Conservation (phyloP, 2,329 filamentous ascomycete species). For the Metarhizium humberi region DNA sequence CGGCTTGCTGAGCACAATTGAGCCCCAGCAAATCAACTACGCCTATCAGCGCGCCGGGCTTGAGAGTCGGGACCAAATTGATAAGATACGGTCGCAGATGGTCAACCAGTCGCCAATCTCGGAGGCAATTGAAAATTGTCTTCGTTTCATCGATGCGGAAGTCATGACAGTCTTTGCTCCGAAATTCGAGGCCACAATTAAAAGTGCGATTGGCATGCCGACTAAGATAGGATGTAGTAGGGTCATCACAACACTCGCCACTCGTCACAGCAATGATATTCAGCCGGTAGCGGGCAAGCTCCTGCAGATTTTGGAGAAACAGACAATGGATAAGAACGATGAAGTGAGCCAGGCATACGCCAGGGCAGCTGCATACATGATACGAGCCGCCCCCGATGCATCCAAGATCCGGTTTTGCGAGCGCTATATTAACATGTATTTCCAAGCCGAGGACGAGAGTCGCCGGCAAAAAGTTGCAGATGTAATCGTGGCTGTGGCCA, state of each 20-base stretch:
- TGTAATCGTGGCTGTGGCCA: slow-evolving; percentile 73
- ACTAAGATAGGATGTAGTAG: slow-evolving; percentile 88
- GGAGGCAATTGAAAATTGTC: slow-evolving; percentile 80
- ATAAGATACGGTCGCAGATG: slow-evolving; percentile 72
- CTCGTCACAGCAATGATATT: slow-evolving; percentile 67
- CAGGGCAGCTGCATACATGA: slow-evolving; percentile 74
- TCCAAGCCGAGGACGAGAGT: slow-evolving; percentile 68
- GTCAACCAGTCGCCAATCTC: slow-evolving; percentile 84
- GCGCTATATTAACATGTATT: slow-evolving; percentile 61
- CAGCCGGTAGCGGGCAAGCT: slow-evolving; percentile 67
- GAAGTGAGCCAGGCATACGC: slow-evolving; percentile 88
- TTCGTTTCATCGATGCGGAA: slow-evolving; percentile 70
- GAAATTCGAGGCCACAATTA: slow-evolving; percentile 68
- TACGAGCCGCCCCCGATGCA: slow-evolving; percentile 46
- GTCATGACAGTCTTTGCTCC: slow-evolving; percentile 70
- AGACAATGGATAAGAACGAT: slow-evolving; percentile 84
- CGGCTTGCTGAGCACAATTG: slow-evolving; percentile 74
- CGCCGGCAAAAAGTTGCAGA: slow-evolving; percentile 71
- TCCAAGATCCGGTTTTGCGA: slow-evolving; percentile 41
- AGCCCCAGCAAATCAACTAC: slow-evolving; percentile 85
- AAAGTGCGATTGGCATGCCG: slow-evolving; percentile 78
- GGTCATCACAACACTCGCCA: slow-evolving; percentile 75
- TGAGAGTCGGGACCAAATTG: slow-evolving; percentile 79
- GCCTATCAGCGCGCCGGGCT: slow-evolving; percentile 85
- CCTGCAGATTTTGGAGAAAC: slow-evolving; percentile 67